These are phyloP conservation scores for Sechiopsis laciniata DNA, from an alignment of 306 rosid genomes.

Conservation along the genomic window DNA sequence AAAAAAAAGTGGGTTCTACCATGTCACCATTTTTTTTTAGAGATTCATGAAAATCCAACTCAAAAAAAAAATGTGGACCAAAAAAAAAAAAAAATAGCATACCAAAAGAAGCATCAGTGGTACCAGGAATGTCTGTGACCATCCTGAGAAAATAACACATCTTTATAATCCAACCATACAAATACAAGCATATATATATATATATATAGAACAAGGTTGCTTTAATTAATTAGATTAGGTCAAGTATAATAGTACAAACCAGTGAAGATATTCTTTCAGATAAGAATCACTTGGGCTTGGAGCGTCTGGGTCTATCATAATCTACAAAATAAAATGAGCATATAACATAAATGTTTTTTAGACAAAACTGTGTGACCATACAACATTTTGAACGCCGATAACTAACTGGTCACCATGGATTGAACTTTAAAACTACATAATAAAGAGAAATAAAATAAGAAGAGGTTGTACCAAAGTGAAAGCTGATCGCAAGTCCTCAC, in stretches of 20 bases:
- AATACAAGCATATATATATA: too few species aligned
- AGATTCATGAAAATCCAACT: not conserved
- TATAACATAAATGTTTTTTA: too few species aligned
- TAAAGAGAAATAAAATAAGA: not conserved
- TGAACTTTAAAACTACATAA: not conserved
- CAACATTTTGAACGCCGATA: too few species aligned
- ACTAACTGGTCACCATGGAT: too few species aligned
- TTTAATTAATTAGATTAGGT: too few species aligned
- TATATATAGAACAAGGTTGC: not conserved
- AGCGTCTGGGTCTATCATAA: constrained; percentile 95
- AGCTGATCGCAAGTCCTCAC: constrained; percentile 66
- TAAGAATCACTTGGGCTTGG: constrained; percentile 91
- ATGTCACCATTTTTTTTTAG: too few species aligned
- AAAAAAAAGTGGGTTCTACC: not conserved
- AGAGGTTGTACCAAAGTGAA: constrained; percentile 55
- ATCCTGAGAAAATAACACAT: constrained; percentile 41
- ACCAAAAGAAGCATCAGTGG: constrained; percentile 82
- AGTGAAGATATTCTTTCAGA: constrained; percentile 76
- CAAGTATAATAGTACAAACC: constrained; percentile 37
- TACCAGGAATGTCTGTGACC: constrained; percentile 89
- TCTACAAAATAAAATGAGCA: constrained; percentile 27
- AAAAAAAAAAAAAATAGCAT: constrained; percentile 17
- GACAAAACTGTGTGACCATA: too few species aligned
- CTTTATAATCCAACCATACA: not conserved
- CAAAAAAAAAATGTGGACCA: not conserved